phyloP scores from a whole-genome alignment of 768 basidiomycete species.

The Hericium alpestre region DNA sequence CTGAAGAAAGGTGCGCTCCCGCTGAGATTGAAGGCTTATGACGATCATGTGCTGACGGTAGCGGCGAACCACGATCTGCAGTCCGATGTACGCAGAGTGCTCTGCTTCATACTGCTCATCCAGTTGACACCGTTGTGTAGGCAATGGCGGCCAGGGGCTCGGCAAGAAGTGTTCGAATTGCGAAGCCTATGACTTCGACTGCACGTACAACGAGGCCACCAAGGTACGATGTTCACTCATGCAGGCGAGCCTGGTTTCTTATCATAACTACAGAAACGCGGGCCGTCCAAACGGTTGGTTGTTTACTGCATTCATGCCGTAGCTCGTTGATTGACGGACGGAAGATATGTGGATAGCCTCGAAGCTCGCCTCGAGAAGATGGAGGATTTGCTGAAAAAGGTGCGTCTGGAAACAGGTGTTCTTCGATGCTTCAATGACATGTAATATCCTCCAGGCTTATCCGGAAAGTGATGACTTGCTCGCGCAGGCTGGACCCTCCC shows the following conservation, averaged over 20 bases:
- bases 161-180: constrained; percentile 9
- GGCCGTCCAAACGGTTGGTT: constrained; percentile 12
- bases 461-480: background rate
- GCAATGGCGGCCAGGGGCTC: constrained; percentile 4
- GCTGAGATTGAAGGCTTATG: background rate
- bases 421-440: background rate
- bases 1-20: constrained; percentile 12
- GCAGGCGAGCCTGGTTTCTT: background rate
- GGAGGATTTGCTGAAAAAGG: constrained; percentile 11
- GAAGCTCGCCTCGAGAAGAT: constrained; percentile 14
- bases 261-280: constrained; percentile 2
- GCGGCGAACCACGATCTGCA: background rate
- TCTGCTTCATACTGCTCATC: background rate
- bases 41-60: background rate
- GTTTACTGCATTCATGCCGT: too few relatives aligned
- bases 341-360: constrained; percentile 12
- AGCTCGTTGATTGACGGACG: background rate
- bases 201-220: constrained; percentile 9
- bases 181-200: background rate
- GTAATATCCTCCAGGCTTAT: background rate
- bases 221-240: constrained; percentile 1
- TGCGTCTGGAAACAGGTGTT: background rate
- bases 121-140: background rate
- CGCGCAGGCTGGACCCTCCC: background rate
- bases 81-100: constrained; percentile 8